phyloP scores from a whole-genome alignment of 2,329 filamentous ascomycete species.

The Keithomyces neogunnii region DNA sequence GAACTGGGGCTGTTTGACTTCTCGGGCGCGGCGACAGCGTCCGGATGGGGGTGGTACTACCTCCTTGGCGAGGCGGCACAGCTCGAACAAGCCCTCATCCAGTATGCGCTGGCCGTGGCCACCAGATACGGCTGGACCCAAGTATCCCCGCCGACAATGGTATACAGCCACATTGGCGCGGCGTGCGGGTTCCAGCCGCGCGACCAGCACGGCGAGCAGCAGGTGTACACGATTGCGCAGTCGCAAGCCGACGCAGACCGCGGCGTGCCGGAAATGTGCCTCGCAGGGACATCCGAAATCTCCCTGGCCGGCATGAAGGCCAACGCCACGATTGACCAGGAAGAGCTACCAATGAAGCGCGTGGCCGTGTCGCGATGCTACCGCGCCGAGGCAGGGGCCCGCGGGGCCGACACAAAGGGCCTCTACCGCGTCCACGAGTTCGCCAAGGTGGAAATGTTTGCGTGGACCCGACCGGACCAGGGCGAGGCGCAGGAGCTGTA shows the following conservation, averaged over 20 bases:
- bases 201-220: slow-evolving; percentile 83
- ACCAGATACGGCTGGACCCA: slow-evolving; percentile 67
- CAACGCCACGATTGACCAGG: slow-evolving; percentile 54
- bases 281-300: slow-evolving; percentile 90
- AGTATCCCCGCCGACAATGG: slow-evolving; percentile 78
- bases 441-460: slow-evolving; percentile 96
- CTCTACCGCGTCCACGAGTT: slow-evolving; percentile 97
- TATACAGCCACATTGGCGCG: slow-evolving; percentile 83
- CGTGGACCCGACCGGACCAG: slow-evolving; percentile 63
- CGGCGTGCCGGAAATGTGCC: slow-evolving; percentile 59
- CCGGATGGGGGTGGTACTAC: slow-evolving; percentile 98
- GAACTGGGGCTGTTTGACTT: slow-evolving; percentile 92
- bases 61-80: slow-evolving; percentile 84
- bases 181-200: slow-evolving; percentile 93
- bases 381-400: slow-evolving; percentile 84
- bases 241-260: slow-evolving; percentile 50
- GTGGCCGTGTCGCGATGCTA: slow-evolving; percentile 90
- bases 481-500: slow-evolving; percentile 52
- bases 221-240: slow-evolving; percentile 76
- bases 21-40: slow-evolving; percentile 66
- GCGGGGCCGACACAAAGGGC: slow-evolving; percentile 86
- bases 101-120: slow-evolving; percentile 72
- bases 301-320: slow-evolving; percentile 88
- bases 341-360: slow-evolving; percentile 64
- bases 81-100: slow-evolving; percentile 87